phyloP scores from a whole-genome alignment of 495 filamentous ascomycete species.

The Lepidopterella palustris region DNA sequence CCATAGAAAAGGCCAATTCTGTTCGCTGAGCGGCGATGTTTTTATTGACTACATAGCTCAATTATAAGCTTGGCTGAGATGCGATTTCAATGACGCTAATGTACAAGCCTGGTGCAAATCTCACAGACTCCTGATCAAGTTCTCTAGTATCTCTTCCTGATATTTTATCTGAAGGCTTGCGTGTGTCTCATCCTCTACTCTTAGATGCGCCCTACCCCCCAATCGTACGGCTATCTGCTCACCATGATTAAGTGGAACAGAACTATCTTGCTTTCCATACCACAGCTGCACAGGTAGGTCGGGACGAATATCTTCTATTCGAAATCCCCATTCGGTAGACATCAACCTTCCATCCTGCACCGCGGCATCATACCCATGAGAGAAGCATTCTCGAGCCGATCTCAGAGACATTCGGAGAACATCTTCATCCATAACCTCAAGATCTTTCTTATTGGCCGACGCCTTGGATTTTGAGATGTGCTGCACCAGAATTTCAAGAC shows the following conservation, averaged over 20 bases:
- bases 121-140: not conserved
- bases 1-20: no score
- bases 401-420: slow-evolving; percentile 1
- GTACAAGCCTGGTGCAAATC: not conserved
- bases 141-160: slow-evolving; percentile 11
- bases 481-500: slow-evolving; percentile 1
- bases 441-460: slow-evolving; percentile 8
- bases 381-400: slow-evolving; percentile 8
- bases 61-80: not conserved
- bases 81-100: not conserved
- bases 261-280: slow-evolving; percentile 19
- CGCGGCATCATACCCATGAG: slow-evolving; percentile 14
- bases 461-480: not conserved
- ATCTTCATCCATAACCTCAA: slow-evolving; percentile 11
- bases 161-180: slow-evolving; percentile 3
- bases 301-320: slow-evolving; percentile 10
- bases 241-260: slow-evolving; percentile 16
- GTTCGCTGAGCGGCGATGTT: not conserved
- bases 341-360: slow-evolving; percentile 9
- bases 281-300: slow-evolving; percentile 20
- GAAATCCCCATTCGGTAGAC: slow-evolving; percentile 9
- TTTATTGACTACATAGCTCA: not conserved
- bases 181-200: slow-evolving; percentile 18
- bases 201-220: slow-evolving; percentile 13
- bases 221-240: slow-evolving; percentile 11